These are phyloP conservation scores for Citrullus colocynthis DNA, from an alignment of 306 rosid genomes.

Conservation along the genomic window DNA sequence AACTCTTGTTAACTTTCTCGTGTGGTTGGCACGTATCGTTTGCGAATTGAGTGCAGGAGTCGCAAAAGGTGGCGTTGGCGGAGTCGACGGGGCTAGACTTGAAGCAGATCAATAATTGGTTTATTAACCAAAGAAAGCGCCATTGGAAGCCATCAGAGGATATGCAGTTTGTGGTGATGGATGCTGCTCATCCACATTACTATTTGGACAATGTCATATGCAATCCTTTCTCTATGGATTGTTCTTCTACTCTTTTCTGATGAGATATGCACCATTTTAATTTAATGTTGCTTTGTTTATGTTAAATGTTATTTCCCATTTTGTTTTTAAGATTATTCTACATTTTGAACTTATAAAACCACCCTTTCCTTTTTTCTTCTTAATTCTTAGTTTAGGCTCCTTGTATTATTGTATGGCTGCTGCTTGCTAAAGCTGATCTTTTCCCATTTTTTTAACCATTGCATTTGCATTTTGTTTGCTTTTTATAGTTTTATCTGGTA, in stretches of 20 bases:
- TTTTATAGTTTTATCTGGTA: not conserved
- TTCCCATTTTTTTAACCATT: not conserved
- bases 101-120: constrained; percentile 50
- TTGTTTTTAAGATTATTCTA: not conserved
- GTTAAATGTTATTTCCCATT: not conserved
- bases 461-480: not conserved
- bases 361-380: not conserved
- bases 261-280: not conserved
- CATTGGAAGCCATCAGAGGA: constrained; percentile 47
- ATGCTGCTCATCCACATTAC: constrained; percentile 20
- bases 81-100: constrained; percentile 32
- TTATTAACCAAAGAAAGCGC: constrained; percentile 41
- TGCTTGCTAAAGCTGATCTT: not conserved
- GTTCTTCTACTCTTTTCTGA: constrained; percentile 22
- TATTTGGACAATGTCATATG: constrained; percentile 23
- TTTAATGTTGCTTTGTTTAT: not conserved
- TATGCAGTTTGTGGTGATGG: constrained; percentile 31
- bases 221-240: constrained; percentile 30
- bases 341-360: not conserved
- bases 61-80: constrained; percentile 30
- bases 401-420: not conserved
- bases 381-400: not conserved
- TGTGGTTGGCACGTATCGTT: not conserved
- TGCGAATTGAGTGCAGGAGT: constrained; percentile 16
- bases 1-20: not conserved